Evolutionary conservation across 306 rosid genomes (phyloP).

Genomic region (Lotus japonicus): DNA sequence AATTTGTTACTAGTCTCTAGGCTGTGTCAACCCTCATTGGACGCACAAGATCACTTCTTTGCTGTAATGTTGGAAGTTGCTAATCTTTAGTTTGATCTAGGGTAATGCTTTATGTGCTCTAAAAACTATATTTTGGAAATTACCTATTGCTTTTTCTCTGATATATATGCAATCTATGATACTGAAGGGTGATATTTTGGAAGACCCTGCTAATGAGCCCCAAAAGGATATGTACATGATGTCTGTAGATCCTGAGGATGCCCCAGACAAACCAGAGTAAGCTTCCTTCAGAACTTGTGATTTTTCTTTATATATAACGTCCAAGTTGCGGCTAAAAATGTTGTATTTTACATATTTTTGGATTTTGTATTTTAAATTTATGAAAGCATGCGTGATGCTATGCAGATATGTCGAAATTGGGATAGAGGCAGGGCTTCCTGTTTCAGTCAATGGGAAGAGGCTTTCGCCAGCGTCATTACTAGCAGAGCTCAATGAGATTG

Average conservation of each 20-base stretch:
- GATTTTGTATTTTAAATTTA: neutral
- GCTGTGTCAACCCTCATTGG: neutral
- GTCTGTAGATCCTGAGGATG: slow-evolving; percentile 83
- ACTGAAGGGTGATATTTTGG: slow-evolving; percentile 86
- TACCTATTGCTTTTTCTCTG: slow-evolving; percentile 13
- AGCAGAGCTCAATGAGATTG: slow-evolving; percentile 70
- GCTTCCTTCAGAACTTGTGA: slow-evolving; percentile 1
- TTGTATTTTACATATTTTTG: neutral
- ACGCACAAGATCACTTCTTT: neutral
- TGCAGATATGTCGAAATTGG: slow-evolving; percentile 79
- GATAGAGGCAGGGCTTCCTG: slow-evolving; percentile 65
- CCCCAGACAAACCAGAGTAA: slow-evolving; percentile 84
- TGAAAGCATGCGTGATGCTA: neutral
- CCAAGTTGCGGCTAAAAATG: neutral
- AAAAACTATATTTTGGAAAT: slow-evolving; percentile 9
- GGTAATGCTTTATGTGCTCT: neutral
- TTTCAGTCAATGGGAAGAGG: slow-evolving; percentile 58
- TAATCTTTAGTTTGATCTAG: neutral
- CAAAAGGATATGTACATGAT: slow-evolving; percentile 89
- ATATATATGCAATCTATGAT: slow-evolving; percentile 8
- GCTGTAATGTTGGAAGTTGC: neutral
- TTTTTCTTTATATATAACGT: neutral
- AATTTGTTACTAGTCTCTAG: neutral
- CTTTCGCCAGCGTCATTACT: slow-evolving; percentile 81
- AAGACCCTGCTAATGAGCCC: slow-evolving; percentile 89